Conservation (phyloP, 2,329 filamentous ascomycete genomes). For the Trichoderma sp. region DNA sequence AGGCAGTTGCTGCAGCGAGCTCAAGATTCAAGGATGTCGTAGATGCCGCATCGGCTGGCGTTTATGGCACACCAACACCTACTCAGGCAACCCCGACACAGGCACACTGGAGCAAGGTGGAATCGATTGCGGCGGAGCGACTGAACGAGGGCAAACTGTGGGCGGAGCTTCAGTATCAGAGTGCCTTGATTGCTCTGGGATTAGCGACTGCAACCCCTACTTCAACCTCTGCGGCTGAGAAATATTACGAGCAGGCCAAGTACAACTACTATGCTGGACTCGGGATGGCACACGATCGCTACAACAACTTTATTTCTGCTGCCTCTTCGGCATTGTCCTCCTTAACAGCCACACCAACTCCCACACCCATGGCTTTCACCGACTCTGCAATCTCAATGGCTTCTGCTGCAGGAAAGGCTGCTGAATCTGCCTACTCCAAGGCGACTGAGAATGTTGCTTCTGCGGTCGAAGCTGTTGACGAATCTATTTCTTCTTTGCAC, state of each 20-base stretch:
- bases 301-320: slow-evolving; percentile 69
- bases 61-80: slow-evolving; percentile 48
- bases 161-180: slow-evolving; percentile 69
- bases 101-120: slow-evolving; percentile 46
- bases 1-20: slow-evolving; percentile 61
- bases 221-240: slow-evolving; percentile 50
- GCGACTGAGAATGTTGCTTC: slow-evolving; percentile 44
- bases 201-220: slow-evolving; percentile 48
- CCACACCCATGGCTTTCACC: slow-evolving; percentile 54
- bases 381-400: slow-evolving; percentile 49
- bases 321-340: slow-evolving; percentile 67
- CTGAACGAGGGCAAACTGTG: slow-evolving; percentile 67
- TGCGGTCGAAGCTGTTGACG: slow-evolving; percentile 38
- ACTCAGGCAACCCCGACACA: slow-evolving; percentile 36
- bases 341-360: slow-evolving; percentile 57
- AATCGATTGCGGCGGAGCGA: slow-evolving; percentile 66
- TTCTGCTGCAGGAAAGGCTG: slow-evolving; percentile 49
- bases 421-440: slow-evolving; percentile 49
- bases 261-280: slow-evolving; percentile 74
- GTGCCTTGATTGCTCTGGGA: slow-evolving; percentile 63
- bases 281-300: slow-evolving; percentile 74
- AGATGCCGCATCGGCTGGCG: slow-evolving; percentile 48
- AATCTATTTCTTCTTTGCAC: slow-evolving; percentile 39
- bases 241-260: slow-evolving; percentile 59
- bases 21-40: slow-evolving; percentile 55